Percentiles rank a stretch among this genome's conserved stretches.
These are phyloP conservation scores for Salix purpurea DNA, from an alignment of 345 rosid genomes.

Conservation along the genomic window DNA sequence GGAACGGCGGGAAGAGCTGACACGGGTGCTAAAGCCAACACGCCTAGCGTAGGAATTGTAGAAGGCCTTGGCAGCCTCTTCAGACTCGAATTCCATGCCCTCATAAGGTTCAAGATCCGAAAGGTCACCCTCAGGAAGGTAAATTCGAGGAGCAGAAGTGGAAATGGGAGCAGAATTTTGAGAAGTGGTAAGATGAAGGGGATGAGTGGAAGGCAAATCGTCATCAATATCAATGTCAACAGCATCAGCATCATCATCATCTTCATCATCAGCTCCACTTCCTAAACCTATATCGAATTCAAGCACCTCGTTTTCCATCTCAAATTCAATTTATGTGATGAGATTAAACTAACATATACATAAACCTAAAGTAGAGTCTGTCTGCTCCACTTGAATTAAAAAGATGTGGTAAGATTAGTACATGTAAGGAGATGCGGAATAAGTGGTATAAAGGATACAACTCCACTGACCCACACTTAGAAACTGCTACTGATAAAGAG, in stretches of 20 bases:
- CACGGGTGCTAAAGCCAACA: conserved; percentile 54
- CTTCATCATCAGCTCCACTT: conserved; percentile 17
- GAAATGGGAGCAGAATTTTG: neutral
- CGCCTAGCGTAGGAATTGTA: conserved; percentile 63
- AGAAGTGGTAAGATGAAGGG: neutral
- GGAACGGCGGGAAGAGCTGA: conserved; percentile 60
- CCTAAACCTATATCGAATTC: conserved; percentile 50
- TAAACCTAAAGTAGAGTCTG: neutral
- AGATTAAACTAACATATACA: neutral
- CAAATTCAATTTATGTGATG: neutral
- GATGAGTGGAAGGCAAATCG: conserved; percentile 25
- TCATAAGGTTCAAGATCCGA: conserved; percentile 56
- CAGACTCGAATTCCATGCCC: conserved; percentile 63
- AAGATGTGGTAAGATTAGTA: neutral
- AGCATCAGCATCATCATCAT: conserved; percentile 12
- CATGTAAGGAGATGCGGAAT: neutral
- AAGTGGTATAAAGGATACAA: neutral
- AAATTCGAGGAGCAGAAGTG: conserved; percentile 16
- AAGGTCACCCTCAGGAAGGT: conserved; percentile 38
- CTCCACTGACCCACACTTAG: neutral
- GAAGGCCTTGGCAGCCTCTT: conserved; percentile 63
- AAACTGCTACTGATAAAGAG: neutral
- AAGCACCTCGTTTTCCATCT: conserved; percentile 44
- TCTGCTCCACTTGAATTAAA: neutral
- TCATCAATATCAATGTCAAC: conserved; percentile 42